Base-by-base conservation (phyloP, 148 eudicot genomes). In the Cornus controversa region DNA sequence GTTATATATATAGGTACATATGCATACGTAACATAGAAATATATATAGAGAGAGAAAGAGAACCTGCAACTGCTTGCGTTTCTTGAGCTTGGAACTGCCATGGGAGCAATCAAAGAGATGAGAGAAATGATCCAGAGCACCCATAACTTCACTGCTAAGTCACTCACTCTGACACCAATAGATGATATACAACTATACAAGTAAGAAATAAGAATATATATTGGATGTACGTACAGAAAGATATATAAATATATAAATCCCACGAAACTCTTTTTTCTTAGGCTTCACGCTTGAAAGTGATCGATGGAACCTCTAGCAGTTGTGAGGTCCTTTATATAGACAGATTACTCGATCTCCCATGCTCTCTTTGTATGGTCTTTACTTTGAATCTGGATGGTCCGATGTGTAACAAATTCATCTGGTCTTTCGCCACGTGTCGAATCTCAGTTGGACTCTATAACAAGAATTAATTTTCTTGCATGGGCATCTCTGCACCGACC, bases 61-160 rank as follows among this genome's bases (percentile, higher is more conserved):
- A 2, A 91, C 95, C 96, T 91, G 93, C 27, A 89, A 85, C 57
- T 85, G 90, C 76, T 73, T 90, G 79, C 90, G 93, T 15, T 57
- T 70, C 64, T 72, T 82, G 78, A 72, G 85, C 67, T 76, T 74
- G 75, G 77, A 82, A 34, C 76, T 68, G 58, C 78, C 81, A 15
- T 87, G 69, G 27, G 90, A 80, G 72, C 92, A 90, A 75, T 92
- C 86, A 70, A 87, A 87, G 34, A 82, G 69, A 4, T 88, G 79
- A 0, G 93, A 84, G 34, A 91, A 36, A 81, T 89, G 93, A 83
- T 92, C 96, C 75, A 92, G 72, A 27, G 71, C 88, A 6, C 96
- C 96, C 96, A 92, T 91, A 25, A 57, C 63, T 14, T 24, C 26
- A 18, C 63, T 14, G 2, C 6, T 11, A 3, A 40, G 8, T 15